Evolutionary conservation across 129 eudicot species (phyloP).

Genomic region (Dittrichia graveolens): DNA sequence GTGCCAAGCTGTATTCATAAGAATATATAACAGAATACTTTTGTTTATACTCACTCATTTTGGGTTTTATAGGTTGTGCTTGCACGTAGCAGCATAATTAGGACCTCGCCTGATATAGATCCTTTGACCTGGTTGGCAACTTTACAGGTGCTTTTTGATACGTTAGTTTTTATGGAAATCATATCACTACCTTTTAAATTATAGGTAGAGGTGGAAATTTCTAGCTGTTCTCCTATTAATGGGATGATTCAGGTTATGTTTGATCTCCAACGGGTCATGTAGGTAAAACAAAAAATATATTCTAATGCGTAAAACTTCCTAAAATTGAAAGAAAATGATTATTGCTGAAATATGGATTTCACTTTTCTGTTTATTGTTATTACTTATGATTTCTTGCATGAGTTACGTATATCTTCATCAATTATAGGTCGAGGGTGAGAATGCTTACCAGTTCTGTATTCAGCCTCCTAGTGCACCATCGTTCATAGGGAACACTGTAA

Average conservation of each 20-base stretch:
- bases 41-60: not conserved
- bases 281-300: not conserved
- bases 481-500: constrained; percentile 95
- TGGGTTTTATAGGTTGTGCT: constrained; percentile 73
- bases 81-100: constrained; percentile 92
- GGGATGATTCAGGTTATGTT: constrained; percentile 3
- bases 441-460: constrained; percentile 89
- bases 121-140: constrained; percentile 82
- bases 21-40: not conserved
- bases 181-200: not conserved
- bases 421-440: constrained; percentile 79
- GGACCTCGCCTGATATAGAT: constrained; percentile 74
- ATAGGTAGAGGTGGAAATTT: not conserved
- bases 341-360: not conserved
- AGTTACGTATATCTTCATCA: not conserved
- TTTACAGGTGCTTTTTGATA: constrained; percentile 58
- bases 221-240: not conserved
- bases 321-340: not conserved
- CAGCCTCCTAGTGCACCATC: constrained; percentile 97
- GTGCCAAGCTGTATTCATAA: too few relatives aligned
- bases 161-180: constrained; percentile 4
- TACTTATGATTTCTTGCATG: not conserved
- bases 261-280: constrained; percentile 1
- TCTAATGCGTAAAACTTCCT: not conserved
- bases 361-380: too few relatives aligned